Evolutionary conservation across 192 early-diverging fungal species (phyloP).

Genomic region (Umbelopsis isabellina): DNA sequence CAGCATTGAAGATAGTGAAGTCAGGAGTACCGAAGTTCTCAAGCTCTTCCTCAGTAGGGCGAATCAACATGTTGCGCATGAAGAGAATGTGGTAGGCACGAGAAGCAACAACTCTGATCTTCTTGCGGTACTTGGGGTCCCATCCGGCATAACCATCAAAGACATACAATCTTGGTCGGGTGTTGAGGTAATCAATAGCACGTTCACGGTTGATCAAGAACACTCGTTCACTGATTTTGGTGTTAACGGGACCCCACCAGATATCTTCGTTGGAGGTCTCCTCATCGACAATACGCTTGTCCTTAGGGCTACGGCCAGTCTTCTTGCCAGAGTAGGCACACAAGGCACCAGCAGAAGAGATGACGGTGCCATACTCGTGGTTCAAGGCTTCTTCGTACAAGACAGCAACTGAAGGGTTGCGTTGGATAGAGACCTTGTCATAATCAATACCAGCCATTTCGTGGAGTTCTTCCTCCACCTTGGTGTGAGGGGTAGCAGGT

Average conservation of each 20-base stretch:
- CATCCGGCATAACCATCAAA: constrained; percentile 98
- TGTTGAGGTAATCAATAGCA: constrained; percentile 96
- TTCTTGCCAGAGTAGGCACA: constrained; percentile 90
- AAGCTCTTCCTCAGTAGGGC: constrained; percentile 89
- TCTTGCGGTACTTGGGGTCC: constrained; percentile 98
- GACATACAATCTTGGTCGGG: constrained; percentile 88
- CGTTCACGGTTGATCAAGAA: constrained; percentile 97
- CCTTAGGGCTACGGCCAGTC: constrained; percentile 91
- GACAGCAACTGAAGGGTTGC: constrained; percentile 83
- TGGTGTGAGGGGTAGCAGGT: constrained; percentile 38
- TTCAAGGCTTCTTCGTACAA: constrained; percentile 93
- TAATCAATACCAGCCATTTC: constrained; percentile 79
- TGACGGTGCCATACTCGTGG: constrained; percentile 82
- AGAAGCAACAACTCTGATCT: constrained; percentile 93
- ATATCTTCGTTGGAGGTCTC: constrained; percentile 80
- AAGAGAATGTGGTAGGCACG: constrained; percentile 96
- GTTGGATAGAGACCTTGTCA: constrained; percentile 78
- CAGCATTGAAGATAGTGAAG: constrained; percentile 98
- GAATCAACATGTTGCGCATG: constrained; percentile 99
- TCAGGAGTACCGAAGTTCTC: constrained; percentile 93
- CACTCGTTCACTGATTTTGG: constrained; percentile 75
- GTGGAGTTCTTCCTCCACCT: constrained; percentile 69
- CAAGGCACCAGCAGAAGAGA: constrained; percentile 92
- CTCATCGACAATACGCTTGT: constrained; percentile 98
- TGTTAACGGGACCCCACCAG: constrained; percentile 99